These are phyloP conservation scores for Ogataea chonburiensis DNA, from an alignment of 805 yeast genomes.

Conservation along the genomic window DNA sequence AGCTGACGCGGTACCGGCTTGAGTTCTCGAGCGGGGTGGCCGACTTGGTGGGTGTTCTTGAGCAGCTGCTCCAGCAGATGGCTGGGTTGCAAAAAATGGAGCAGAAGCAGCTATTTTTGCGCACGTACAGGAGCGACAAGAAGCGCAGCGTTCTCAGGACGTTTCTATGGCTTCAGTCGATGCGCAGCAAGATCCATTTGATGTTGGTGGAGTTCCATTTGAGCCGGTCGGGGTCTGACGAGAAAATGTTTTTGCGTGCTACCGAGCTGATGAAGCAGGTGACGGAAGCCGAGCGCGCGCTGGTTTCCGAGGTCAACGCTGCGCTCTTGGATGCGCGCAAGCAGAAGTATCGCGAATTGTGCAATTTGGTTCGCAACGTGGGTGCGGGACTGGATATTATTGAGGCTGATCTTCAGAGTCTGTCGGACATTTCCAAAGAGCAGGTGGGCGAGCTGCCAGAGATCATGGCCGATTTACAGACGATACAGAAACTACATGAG, in stretches of 20 bases:
- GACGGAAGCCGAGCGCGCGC: not conserved
- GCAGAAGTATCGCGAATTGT: slow-evolving; percentile 27
- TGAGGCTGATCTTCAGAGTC: slow-evolving; percentile 18
- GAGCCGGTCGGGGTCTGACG: not conserved
- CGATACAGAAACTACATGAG: slow-evolving; percentile 31
- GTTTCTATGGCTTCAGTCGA: slow-evolving; percentile 13
- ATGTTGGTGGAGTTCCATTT: slow-evolving; percentile 22
- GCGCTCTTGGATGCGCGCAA: slow-evolving; percentile 18
- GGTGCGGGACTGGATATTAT: slow-evolving; percentile 19
- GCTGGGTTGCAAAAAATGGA: slow-evolving; percentile 2
- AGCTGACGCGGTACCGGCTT: slow-evolving; percentile 20
- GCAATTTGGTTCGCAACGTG: slow-evolving; percentile 23
- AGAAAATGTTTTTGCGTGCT: slow-evolving; percentile 1
- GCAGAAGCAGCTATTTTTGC: slow-evolving; percentile 1
- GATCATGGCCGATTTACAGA: slow-evolving; percentile 36
- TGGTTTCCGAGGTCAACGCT: slow-evolving; percentile 1
- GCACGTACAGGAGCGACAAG: slow-evolving; percentile 9
- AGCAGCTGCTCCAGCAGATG: slow-evolving; percentile 13
- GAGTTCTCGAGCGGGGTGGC: slow-evolving; percentile 18
- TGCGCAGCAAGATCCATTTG: slow-evolving; percentile 22
- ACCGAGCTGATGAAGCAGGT: slow-evolving; percentile 3
- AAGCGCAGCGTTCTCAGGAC: slow-evolving; percentile 19
- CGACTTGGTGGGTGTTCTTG: slow-evolving; percentile 15
- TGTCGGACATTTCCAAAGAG: slow-evolving; percentile 35
- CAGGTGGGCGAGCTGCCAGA: slow-evolving; percentile 37